A percentile compares a stretch with the other conserved stretches of the same genome.
Conservation (phyloP, 1,284 basidiomycete species). For the Marasmius fiardii region DNA sequence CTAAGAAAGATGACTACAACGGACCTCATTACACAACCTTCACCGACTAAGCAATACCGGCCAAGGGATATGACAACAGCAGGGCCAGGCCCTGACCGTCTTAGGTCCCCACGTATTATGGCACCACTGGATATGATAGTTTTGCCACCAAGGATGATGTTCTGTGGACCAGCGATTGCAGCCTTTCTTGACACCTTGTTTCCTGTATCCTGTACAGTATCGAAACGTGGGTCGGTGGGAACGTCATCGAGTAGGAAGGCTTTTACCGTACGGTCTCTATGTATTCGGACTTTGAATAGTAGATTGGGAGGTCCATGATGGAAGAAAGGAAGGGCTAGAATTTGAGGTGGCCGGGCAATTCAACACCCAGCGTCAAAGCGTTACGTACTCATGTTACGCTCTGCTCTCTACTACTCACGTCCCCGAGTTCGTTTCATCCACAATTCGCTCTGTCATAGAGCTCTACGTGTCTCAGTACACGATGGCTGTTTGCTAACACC, state of each 20-base stretch:
- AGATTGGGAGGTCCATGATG: slow-evolving; percentile 64
- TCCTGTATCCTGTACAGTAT: slow-evolving; percentile 60
- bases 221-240: slow-evolving; percentile 24
- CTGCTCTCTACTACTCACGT: slow-evolving; percentile 10
- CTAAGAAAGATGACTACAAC: slow-evolving; percentile 3
- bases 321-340: not conserved
- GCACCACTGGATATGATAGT: slow-evolving; percentile 90
- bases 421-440: not conserved
- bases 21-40: slow-evolving; percentile 86
- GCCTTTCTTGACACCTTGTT: slow-evolving; percentile 94
- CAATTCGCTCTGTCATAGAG: not conserved
- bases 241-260: slow-evolving; percentile 1
- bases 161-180: slow-evolving; percentile 91
- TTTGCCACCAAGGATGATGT: slow-evolving; percentile 97
- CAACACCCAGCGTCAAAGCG: slow-evolving; percentile 1
- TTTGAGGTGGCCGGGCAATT: not conserved
- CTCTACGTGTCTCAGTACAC: not conserved
- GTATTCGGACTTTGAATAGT: slow-evolving; percentile 74
- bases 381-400: slow-evolving; percentile 6
- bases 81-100: slow-evolving; percentile 81
- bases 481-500: not conserved
- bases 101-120: slow-evolving; percentile 87
- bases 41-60: slow-evolving; percentile 88
- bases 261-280: slow-evolving; percentile 67
- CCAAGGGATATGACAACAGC: slow-evolving; percentile 92